phyloP scores from a whole-genome alignment of 164 flowering plant species.

The Chimonanthus salicifolius region DNA sequence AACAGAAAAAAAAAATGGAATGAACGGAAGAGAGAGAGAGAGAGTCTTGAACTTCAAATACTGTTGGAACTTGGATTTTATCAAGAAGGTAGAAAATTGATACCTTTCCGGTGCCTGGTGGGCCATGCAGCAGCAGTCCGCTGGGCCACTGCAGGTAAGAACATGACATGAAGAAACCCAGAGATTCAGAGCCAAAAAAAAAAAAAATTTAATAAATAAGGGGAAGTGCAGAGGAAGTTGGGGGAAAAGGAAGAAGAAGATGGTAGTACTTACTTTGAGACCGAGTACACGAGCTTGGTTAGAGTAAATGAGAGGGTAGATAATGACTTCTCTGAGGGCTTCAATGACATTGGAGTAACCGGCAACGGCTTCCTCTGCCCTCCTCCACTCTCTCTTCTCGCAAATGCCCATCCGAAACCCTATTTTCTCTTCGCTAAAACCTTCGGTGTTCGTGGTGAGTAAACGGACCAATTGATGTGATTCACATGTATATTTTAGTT shows the following conservation, averaged over 20 bases:
- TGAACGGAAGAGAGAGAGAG: too few relatives aligned
- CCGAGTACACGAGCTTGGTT: constrained; percentile 52
- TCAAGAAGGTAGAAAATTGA: background rate
- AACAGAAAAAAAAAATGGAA: background rate
- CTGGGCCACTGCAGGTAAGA: constrained; percentile 65
- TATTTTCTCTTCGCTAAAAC: too few relatives aligned
- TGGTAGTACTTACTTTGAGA: constrained; percentile 40
- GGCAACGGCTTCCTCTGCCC: constrained; percentile 74
- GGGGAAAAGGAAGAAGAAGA: background rate
- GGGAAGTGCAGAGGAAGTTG: background rate
- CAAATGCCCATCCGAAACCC: background rate
- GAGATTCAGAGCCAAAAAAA: background rate
- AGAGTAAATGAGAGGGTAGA: constrained; percentile 52
- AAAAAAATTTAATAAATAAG: background rate
- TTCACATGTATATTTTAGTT: too few relatives aligned
- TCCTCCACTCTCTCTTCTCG: background rate
- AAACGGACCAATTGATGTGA: too few relatives aligned
- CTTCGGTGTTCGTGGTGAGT: too few relatives aligned
- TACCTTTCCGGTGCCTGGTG: constrained; percentile 99
- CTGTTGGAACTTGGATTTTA: background rate
- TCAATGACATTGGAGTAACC: constrained; percentile 70
- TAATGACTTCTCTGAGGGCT: constrained; percentile 79
- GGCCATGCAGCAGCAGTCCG: constrained; percentile 87
- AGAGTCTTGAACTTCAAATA: too few relatives aligned
- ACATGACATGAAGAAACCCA: background rate